A percentile compares a stretch with the other conserved stretches of the same genome.
phyloP scores from a whole-genome alignment of 805 yeast genomes.

The Starmerella geochares region DNA sequence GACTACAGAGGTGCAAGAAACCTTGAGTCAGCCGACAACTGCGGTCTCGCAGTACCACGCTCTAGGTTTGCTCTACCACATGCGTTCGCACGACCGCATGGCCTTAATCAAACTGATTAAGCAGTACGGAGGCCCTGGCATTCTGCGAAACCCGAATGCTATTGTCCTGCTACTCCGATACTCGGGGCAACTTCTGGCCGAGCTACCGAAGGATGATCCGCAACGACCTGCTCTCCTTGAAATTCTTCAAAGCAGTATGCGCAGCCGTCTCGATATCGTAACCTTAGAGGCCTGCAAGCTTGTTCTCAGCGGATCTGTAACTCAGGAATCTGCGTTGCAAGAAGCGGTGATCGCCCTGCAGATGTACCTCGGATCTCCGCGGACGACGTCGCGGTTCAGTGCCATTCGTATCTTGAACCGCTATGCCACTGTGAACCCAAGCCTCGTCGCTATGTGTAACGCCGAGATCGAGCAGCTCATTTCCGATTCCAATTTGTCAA shows the following conservation, averaged over 20 bases:
- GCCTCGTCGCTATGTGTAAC: constrained; percentile 59
- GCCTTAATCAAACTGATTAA: constrained; percentile 84
- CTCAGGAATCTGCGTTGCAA: constrained; percentile 26
- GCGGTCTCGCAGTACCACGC: constrained; percentile 92
- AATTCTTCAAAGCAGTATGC: constrained; percentile 57
- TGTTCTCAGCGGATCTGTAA: constrained; percentile 49
- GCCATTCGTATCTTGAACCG: constrained; percentile 85
- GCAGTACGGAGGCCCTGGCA: constrained; percentile 49
- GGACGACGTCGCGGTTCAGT: constrained; percentile 82
- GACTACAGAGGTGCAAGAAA: constrained; percentile 88
- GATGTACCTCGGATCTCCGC: constrained; percentile 69
- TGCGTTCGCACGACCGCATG: constrained; percentile 87
- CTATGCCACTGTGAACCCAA: constrained; percentile 71
- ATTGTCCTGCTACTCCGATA: constrained; percentile 75
- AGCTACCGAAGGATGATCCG: constrained; percentile 36
- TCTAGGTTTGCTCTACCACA: constrained; percentile 74
- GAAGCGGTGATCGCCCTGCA: constrained; percentile 66
- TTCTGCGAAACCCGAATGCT: constrained; percentile 72
- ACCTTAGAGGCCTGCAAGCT: constrained; percentile 85
- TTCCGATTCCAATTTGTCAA: constrained; percentile 78
- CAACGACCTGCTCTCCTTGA: constrained; percentile 48
- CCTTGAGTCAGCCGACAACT: constrained; percentile 46
- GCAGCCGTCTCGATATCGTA: constrained; percentile 78
- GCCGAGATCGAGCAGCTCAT: constrained; percentile 77
- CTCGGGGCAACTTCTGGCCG: constrained; percentile 37